Percentiles rank a stretch among this genome's conserved stretches.
Conservation (phyloP, 2,329 filamentous ascomycete genomes). For the Colletotrichum liriopes region DNA sequence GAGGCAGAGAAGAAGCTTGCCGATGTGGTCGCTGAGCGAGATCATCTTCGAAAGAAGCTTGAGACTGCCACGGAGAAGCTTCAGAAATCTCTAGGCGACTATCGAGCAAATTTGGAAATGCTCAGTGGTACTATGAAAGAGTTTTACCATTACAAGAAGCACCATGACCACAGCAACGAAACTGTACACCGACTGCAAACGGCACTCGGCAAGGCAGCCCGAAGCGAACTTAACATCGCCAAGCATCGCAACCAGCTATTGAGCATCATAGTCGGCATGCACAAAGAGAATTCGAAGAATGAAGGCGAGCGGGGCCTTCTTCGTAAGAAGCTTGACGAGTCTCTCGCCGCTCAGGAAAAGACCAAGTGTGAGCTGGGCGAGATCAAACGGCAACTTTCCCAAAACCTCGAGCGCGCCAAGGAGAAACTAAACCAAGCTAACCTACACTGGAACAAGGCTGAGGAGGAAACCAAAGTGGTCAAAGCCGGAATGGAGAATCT, state of each 20-base stretch:
- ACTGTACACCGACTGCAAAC: not conserved
- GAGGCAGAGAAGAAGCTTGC: conserved; percentile 20
- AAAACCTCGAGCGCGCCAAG: not conserved
- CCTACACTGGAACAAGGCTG: not conserved
- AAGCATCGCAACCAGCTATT: not conserved
- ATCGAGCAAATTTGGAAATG: not conserved
- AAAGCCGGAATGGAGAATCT: not conserved
- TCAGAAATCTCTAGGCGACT: not conserved
- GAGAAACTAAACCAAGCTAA: not conserved
- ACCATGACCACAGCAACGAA: not conserved
- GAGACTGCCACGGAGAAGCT: not conserved
- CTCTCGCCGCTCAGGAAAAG: not conserved
- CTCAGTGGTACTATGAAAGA: not conserved
- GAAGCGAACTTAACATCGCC: not conserved
- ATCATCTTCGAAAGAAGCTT: not conserved
- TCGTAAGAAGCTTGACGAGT: conserved; percentile 1
- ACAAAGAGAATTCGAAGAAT: not conserved
- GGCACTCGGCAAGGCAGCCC: not conserved
- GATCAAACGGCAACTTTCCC: not conserved
- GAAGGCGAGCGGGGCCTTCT: not conserved
- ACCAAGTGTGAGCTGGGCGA: not conserved
- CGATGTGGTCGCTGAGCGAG: conserved; percentile 1
- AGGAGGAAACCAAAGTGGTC: not conserved
- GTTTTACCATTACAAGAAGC: not conserved
- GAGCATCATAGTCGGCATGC: not conserved